Percentiles rank a stretch among this genome's conserved stretches.
Evolutionary conservation across 2,329 filamentous ascomycete species (phyloP).

Genomic region (Botrytis cinerea): DNA sequence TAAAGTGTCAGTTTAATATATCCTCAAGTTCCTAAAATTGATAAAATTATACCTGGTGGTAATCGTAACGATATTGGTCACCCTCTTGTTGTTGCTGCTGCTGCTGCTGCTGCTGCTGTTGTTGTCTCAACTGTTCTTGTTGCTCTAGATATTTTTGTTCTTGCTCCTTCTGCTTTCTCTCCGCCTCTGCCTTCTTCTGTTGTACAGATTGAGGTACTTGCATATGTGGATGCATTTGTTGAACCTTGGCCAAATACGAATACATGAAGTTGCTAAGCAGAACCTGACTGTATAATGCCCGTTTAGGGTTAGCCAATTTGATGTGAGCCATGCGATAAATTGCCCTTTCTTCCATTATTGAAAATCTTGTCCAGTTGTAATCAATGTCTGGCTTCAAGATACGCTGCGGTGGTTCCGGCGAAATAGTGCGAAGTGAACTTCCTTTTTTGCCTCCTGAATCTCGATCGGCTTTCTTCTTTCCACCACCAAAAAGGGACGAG

Average conservation of each 20-base stretch:
- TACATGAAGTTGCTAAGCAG: conserved; percentile 99
- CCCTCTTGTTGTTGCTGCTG: conserved; percentile 40
- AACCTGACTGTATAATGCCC: conserved; percentile 90
- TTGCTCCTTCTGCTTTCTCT: conserved; percentile 49
- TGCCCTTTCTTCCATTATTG: conserved; percentile 90
- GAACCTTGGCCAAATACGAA: conserved; percentile 95
- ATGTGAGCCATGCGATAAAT: conserved; percentile 99
- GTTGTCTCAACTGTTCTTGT: conserved; percentile 39
- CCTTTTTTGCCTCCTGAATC: conserved; percentile 74
- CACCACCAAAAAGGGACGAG: conserved; percentile 86
- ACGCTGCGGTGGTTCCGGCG: conserved; percentile 76
- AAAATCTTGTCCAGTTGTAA: conserved; percentile 94
- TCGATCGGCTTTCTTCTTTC: conserved; percentile 82
- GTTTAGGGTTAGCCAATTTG: conserved; percentile 94
- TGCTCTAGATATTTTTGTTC: conserved; percentile 41
- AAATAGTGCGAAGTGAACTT: conserved; percentile 69
- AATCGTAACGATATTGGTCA: conserved; percentile 43
- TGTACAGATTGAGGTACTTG: conserved; percentile 79
- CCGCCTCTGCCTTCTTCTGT: conserved; percentile 67
- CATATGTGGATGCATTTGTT: conserved; percentile 97
- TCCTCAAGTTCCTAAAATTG: neutral
- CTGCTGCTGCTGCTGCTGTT: conserved; percentile 31
- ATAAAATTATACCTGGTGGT: conserved; percentile 40
- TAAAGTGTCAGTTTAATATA: conserved; percentile 26
- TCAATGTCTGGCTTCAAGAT: conserved; percentile 83